Evolutionary conservation across 305 asterid species (phyloP), one percentile per base, ranked within the genome.

Genomic region (Solanum hybrid): DNA sequence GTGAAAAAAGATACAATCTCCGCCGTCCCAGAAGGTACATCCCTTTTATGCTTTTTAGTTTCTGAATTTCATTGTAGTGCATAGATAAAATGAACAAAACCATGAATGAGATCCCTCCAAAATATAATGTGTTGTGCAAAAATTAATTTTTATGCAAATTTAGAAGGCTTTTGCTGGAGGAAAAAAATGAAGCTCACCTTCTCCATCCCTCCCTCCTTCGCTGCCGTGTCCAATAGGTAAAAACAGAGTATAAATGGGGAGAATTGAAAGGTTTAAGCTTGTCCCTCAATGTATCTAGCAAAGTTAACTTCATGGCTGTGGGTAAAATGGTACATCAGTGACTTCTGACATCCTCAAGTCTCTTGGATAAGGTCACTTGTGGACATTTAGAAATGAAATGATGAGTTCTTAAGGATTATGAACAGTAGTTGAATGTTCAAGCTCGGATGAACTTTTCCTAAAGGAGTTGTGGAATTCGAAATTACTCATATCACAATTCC

Each of bases 1-100:
- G 90, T 88, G 98, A 92, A 93, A 96, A 91, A 79, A 95, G 99
- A 64, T 98, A 98, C 95, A 97, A 98, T 93, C 98, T 98, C 91
- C 97, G 99, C 64, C 94, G 89, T 73, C 89, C 94, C 79, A 95
- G 92, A 93, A 95, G 89, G 99, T 97, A 92, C 92, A 94, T 90
- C 51, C 17, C 89, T 79, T 71, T 71, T 86, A 51, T 87, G 7
- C 71, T 27, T 88, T 88, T 72, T 88, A 10, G 10, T 36, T 46
- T 82, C 73, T 29, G 29, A 46, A 46, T 27, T 46, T 27, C 9
- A 24, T 46, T 12, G 3, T 82, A 46, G 20, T 82, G 87, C 7
- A 9, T 81, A 27, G 71, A 81, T 27, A 81, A 27, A 60, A 60
- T 75, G 38, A 75, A 75, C 26, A 8, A 12, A 35, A 11, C 40